Conservation (phyloP, 805 yeast species). For the Zygosaccharomyces gambellarensis region DNA sequence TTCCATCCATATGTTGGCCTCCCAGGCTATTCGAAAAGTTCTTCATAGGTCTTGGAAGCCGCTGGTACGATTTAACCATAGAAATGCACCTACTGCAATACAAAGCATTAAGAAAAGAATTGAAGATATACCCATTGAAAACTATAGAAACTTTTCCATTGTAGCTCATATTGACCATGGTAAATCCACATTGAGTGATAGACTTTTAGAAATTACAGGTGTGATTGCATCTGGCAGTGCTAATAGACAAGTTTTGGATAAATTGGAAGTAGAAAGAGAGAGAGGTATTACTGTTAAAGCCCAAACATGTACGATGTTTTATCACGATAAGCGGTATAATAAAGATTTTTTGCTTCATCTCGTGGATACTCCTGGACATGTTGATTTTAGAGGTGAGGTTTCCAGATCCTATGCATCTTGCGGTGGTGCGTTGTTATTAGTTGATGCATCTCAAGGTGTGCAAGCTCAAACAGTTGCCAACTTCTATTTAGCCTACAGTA, state of each 20-base stretch:
- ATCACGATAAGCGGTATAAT: slow-evolving; percentile 48
- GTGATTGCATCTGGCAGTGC: slow-evolving; percentile 65
- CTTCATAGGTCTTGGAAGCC: slow-evolving; percentile 13
- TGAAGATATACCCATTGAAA: slow-evolving; percentile 70
- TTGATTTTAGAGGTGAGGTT: slow-evolving; percentile 85
- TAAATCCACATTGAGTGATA: slow-evolving; percentile 83
- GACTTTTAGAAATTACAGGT: slow-evolving; percentile 81
- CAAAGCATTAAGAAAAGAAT: slow-evolving; percentile 51
- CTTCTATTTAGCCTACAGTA: slow-evolving; percentile 81
- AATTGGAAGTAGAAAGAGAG: slow-evolving; percentile 90
- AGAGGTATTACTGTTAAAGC: slow-evolving; percentile 97
- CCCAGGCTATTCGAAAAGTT: slow-evolving; percentile 2
- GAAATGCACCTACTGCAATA: slow-evolving; percentile 6
- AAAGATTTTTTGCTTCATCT: slow-evolving; percentile 80
- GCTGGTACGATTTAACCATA: slow-evolving; percentile 14
- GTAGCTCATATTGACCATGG: slow-evolving; percentile 95
- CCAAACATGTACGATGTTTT: slow-evolving; percentile 93
- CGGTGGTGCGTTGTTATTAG: slow-evolving; percentile 84
- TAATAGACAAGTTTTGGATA: slow-evolving; percentile 83
- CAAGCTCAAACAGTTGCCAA: slow-evolving; percentile 99
- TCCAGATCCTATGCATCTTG: slow-evolving; percentile 93
- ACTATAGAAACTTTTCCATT: slow-evolving; percentile 85
- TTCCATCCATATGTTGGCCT: slow-evolving; percentile 3
- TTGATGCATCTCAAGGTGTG: slow-evolving; percentile 94
- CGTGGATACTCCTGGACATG: slow-evolving; percentile 98